These are phyloP conservation scores for Gloeostereum incarnatum DNA, from an alignment of 768 basidiomycete genomes.

Conservation along the genomic window DNA sequence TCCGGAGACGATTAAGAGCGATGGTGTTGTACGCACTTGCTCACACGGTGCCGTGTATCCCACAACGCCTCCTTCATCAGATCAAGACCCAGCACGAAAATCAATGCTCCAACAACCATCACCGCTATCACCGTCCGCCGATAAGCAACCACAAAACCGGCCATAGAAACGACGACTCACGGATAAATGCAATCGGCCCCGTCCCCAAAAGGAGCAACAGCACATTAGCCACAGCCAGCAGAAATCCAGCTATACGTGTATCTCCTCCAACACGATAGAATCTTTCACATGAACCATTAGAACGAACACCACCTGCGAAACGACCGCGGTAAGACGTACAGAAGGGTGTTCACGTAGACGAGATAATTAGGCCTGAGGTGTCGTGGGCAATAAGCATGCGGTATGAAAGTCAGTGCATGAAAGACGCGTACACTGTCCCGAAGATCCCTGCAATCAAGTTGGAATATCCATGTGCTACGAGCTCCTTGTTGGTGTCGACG, in stretches of 20 bases:
- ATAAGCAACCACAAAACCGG: constrained; percentile 1
- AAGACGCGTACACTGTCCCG: constrained; percentile 63
- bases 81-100: constrained; percentile 91
- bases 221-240: constrained; percentile 71
- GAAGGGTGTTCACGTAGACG: constrained; percentile 78
- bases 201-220: constrained; percentile 77
- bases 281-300: constrained; percentile 18
- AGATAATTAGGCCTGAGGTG: constrained; percentile 66
- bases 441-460: constrained; percentile 75
- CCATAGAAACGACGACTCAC: constrained; percentile 33
- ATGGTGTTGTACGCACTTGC: constrained; percentile 33
- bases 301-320: not conserved
- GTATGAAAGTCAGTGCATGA: constrained; percentile 3
- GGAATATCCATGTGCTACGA: constrained; percentile 87
- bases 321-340: constrained; percentile 28
- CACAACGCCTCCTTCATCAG: constrained; percentile 93
- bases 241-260: constrained; percentile 73
- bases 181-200: constrained; percentile 84
- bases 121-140: constrained; percentile 44
- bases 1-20: not conserved
- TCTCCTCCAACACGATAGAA: constrained; percentile 94
- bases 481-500: constrained; percentile 85
- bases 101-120: constrained; percentile 84
- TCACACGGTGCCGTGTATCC: constrained; percentile 89
- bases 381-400: constrained; percentile 1